A percentile compares a stretch with the other conserved stretches of the same genome.
phyloP scores from a whole-genome alignment of 2,329 filamentous ascomycete genomes.

The Salinomyces thailandicus region DNA sequence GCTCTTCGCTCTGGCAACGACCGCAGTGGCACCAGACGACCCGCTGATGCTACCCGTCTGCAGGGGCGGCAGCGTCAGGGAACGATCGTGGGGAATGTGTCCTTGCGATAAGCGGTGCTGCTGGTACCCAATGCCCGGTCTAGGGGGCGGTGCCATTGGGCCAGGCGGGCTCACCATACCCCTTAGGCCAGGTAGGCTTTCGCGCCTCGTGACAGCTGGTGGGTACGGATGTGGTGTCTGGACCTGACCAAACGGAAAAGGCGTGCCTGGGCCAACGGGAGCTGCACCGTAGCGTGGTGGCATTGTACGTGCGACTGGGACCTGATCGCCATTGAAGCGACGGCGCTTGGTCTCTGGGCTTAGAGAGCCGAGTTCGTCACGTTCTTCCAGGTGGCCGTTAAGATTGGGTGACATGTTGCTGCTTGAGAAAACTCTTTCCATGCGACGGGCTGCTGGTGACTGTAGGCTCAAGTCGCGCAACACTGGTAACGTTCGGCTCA shows the following conservation, averaged over 20 bases:
- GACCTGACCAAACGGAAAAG: conserved; percentile 29
- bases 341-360: conserved; percentile 53
- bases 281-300: conserved; percentile 19
- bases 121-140: conserved; percentile 30
- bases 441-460: conserved; percentile 23
- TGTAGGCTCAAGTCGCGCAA: conserved; percentile 26
- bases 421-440: conserved; percentile 12
- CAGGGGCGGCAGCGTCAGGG: conserved; percentile 44
- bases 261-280: conserved; percentile 27
- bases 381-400: conserved; percentile 17
- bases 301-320: conserved; percentile 30
- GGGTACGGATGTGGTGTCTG: conserved; percentile 34
- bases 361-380: conserved; percentile 35
- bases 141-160: conserved; percentile 27
- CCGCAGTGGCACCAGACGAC: conserved; percentile 2
- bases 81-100: conserved; percentile 32
- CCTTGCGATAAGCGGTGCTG: conserved; percentile 25
- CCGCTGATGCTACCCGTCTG: conserved; percentile 29
- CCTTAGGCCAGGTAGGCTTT: conserved; percentile 33
- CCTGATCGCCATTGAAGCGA: conserved; percentile 42
- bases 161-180: conserved; percentile 16
- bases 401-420: conserved; percentile 25
- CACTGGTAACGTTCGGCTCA: conserved; percentile 26
- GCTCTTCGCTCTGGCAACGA: conserved; percentile 11
- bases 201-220: conserved; percentile 26